Evolutionary conservation across 768 basidiomycete species (phyloP).

Genomic region (Crucibulum laeve): DNA sequence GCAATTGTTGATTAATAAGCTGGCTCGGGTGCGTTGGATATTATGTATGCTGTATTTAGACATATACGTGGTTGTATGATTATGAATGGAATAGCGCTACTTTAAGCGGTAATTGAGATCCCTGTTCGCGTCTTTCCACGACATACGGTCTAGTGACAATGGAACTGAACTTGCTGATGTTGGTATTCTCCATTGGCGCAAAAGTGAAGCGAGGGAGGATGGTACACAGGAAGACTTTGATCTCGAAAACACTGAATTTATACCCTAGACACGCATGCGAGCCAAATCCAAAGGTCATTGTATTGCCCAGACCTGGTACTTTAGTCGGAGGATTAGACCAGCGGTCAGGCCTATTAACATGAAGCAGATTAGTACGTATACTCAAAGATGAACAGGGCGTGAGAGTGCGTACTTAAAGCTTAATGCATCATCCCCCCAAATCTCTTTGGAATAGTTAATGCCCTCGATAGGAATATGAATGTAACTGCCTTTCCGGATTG

Average conservation of each 20-base stretch:
- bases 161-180: slow-evolving; percentile 42
- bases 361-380: too few relatives aligned
- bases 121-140: slow-evolving; percentile 30
- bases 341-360: slow-evolving; percentile 43
- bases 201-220: slow-evolving; percentile 44
- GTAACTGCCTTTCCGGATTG: slow-evolving; percentile 49
- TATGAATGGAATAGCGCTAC: not conserved
- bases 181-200: slow-evolving; percentile 29
- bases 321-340: slow-evolving; percentile 38
- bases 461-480: slow-evolving; percentile 59
- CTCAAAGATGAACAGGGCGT: too few relatives aligned
- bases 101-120: slow-evolving; percentile 36
- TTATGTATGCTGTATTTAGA: slow-evolving; percentile 1
- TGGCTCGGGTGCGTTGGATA: too few relatives aligned
- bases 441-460: slow-evolving; percentile 42
- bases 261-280: slow-evolving; percentile 46
- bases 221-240: slow-evolving; percentile 45
- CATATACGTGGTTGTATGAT: too few relatives aligned
- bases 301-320: slow-evolving; percentile 42
- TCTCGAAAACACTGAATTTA: slow-evolving; percentile 43
- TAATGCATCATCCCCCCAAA: slow-evolving; percentile 52
- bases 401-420: slow-evolving; percentile 47
- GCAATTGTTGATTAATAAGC: slow-evolving; percentile 7
- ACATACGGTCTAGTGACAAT: slow-evolving; percentile 49
- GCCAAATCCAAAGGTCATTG: slow-evolving; percentile 53